Evolutionary conservation across 345 rosid species (phyloP).

Genomic region (Punica granatum): DNA sequence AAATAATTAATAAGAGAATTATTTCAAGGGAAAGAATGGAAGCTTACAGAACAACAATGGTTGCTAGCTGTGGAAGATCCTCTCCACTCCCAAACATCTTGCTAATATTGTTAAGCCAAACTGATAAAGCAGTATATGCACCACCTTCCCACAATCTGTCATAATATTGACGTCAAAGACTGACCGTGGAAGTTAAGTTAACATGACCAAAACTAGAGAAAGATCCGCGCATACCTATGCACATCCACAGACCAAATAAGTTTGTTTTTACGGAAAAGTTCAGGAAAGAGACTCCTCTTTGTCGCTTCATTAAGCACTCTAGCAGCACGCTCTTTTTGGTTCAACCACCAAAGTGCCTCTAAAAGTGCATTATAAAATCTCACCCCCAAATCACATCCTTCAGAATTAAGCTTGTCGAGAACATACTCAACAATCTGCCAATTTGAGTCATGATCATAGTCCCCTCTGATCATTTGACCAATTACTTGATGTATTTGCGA

Average conservation of each 20-base stretch:
- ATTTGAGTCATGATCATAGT: conserved; percentile 74
- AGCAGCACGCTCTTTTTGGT: conserved; percentile 82
- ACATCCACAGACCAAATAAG: conserved; percentile 83
- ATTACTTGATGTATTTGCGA: conserved; percentile 85
- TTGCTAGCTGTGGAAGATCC: conserved; percentile 78
- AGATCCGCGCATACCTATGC: conserved; percentile 51
- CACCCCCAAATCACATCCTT: conserved; percentile 82
- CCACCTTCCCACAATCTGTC: conserved; percentile 92
- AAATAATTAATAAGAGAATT: neutral
- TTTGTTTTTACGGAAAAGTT: conserved; percentile 77
- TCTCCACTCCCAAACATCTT: conserved; percentile 44
- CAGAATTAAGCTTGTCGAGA: conserved; percentile 75
- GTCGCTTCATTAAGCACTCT: conserved; percentile 77
- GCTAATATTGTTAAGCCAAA: conserved; percentile 66
- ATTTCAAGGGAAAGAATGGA: conserved; percentile 10
- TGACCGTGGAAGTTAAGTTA: conserved; percentile 14
- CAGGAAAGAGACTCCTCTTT: conserved; percentile 84
- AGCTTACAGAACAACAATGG: conserved; percentile 77
- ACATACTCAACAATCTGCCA: conserved; percentile 96
- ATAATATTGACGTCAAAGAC: conserved; percentile 18
- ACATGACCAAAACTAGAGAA: conserved; percentile 8
- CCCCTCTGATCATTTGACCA: conserved; percentile 92
- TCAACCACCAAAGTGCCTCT: conserved; percentile 96
- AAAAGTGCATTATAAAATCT: conserved; percentile 86
- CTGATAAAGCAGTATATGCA: conserved; percentile 60